These are phyloP conservation scores for Pseudogymnoascus pannorum DNA, from an alignment of 2,329 filamentous ascomycete species.

Conservation along the genomic window DNA sequence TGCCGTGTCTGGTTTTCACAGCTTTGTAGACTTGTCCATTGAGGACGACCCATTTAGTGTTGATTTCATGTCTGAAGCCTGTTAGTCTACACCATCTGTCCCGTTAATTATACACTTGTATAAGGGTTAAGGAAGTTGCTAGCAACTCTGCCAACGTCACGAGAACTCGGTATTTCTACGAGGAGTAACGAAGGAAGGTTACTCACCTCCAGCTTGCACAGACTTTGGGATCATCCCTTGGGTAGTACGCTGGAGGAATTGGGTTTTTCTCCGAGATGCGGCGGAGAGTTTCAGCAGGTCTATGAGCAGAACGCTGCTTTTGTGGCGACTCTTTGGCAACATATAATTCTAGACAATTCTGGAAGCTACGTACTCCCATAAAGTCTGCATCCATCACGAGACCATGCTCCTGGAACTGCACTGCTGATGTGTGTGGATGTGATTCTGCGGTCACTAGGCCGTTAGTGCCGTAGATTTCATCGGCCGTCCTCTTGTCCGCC, in stretches of 20 bases:
- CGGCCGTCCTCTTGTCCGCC: not conserved
- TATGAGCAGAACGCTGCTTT: slow-evolving; percentile 1
- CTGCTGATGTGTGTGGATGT: not conserved
- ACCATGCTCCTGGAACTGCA: not conserved
- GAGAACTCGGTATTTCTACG: not conserved
- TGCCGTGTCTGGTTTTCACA: not conserved
- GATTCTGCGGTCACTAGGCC: not conserved
- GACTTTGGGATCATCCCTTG: not conserved
- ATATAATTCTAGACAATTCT: not conserved
- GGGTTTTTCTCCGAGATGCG: not conserved
- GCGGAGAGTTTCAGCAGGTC: not conserved
- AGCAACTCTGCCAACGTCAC: not conserved
- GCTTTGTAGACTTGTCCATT: not conserved
- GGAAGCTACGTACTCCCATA: slow-evolving; percentile 3
- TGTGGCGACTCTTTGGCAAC: not conserved
- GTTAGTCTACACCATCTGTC: not conserved
- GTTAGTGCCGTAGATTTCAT: slow-evolving; percentile 4
- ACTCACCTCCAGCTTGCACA: not conserved
- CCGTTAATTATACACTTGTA: not conserved
- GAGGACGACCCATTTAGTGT: not conserved
- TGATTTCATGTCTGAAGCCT: not conserved
- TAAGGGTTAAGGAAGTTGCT: not conserved
- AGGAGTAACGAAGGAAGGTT: not conserved
- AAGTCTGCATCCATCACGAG: not conserved
- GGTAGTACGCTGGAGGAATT: not conserved